Evolutionary conservation across 805 yeast species (phyloP).

Genomic region (Saturnispora ahearnii): DNA sequence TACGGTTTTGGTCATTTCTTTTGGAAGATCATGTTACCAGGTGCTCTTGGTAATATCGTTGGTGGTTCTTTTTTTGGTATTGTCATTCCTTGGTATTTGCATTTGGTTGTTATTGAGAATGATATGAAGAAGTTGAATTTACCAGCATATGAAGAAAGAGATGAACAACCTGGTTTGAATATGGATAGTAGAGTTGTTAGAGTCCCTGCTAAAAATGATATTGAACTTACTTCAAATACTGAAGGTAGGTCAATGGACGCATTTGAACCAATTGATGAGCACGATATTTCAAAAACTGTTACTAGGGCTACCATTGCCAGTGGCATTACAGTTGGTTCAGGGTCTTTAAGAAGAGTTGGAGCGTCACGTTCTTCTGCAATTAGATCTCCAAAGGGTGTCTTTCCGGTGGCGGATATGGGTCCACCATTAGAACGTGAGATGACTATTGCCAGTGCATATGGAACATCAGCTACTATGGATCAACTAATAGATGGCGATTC

Average conservation of each 20-base stretch:
- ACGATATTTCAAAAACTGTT: slow-evolving; percentile 9
- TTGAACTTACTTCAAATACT: not conserved
- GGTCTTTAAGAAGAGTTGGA: not conserved
- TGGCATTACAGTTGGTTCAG: not conserved
- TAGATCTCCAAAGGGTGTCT: slow-evolving; percentile 66
- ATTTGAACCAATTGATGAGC: slow-evolving; percentile 14
- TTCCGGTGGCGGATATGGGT: slow-evolving; percentile 77
- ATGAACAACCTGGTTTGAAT: slow-evolving; percentile 72
- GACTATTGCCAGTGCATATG: slow-evolving; percentile 42
- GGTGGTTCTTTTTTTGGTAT: slow-evolving; percentile 70
- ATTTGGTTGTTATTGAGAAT: slow-evolving; percentile 60
- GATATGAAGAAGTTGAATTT: slow-evolving; percentile 54
- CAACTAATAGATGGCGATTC: slow-evolving; percentile 10
- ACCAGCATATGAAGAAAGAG: slow-evolving; percentile 62
- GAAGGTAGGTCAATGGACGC: slow-evolving; percentile 11
- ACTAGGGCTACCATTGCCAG: not conserved
- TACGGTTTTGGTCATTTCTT: slow-evolving; percentile 54
- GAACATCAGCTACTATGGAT: slow-evolving; percentile 10
- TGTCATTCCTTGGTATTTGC: slow-evolving; percentile 63
- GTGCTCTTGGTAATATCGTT: slow-evolving; percentile 62
- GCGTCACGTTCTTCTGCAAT: slow-evolving; percentile 9
- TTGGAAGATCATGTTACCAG: slow-evolving; percentile 69
- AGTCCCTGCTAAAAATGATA: slow-evolving; percentile 6
- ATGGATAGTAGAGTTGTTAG: slow-evolving; percentile 74
- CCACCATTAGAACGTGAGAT: slow-evolving; percentile 47